A percentile compares a stretch with the other conserved stretches of the same genome.
Conservation (phyloP, 2,329 filamentous ascomycete species). For the Dactylellina sp. region DNA sequence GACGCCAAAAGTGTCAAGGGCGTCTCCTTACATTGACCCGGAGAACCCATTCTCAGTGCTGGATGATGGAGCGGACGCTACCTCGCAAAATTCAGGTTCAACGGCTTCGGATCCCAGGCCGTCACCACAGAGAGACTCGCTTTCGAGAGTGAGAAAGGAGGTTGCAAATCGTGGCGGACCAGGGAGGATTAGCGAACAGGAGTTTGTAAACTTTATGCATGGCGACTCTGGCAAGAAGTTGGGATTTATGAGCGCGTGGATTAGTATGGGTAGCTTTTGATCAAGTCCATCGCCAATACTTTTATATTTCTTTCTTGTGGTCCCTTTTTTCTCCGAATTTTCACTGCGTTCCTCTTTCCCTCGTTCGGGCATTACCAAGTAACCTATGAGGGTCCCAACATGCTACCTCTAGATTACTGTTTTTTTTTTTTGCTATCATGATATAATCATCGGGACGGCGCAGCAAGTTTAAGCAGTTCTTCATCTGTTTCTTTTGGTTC, state of each 20-base stretch:
- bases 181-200: slow-evolving; percentile 79
- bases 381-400: too few relatives aligned
- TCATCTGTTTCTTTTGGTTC: neutral
- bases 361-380: neutral
- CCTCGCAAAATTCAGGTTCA: slow-evolving; percentile 42
- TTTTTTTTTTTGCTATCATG: too few relatives aligned
- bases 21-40: slow-evolving; percentile 16
- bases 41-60: slow-evolving; percentile 41
- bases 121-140: slow-evolving; percentile 54
- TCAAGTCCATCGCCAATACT: neutral
- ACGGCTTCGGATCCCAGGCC: slow-evolving; percentile 57
- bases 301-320: neutral
- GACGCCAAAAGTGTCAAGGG: slow-evolving; percentile 24
- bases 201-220: slow-evolving; percentile 82
- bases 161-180: slow-evolving; percentile 79
- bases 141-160: slow-evolving; percentile 76
- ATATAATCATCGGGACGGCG: neutral
- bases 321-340: neutral
- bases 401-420: too few relatives aligned
- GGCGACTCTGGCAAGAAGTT: slow-evolving; percentile 73
- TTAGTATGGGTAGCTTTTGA: slow-evolving; percentile 77
- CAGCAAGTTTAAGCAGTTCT: neutral
- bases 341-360: neutral
- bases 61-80: slow-evolving; percentile 32
- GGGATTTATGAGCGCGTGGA: slow-evolving; percentile 89